phyloP scores from a whole-genome alignment of 2,329 filamentous ascomycete genomes.

The Phaeosphaeriaceae sp. region DNA sequence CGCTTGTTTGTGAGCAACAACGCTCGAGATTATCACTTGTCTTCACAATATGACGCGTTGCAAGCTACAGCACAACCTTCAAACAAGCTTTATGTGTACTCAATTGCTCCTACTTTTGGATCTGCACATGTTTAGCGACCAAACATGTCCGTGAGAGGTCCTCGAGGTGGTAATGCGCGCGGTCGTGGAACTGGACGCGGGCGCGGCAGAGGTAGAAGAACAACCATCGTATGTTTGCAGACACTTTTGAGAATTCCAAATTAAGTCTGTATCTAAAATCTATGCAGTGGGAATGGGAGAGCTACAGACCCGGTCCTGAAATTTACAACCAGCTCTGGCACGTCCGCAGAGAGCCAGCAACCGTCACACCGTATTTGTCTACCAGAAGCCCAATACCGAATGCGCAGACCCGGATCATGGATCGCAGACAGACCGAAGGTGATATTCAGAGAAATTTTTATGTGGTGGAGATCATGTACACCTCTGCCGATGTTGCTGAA shows the following conservation, averaged over 20 bases:
- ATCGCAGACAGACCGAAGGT: conserved; percentile 36
- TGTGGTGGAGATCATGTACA: conserved; percentile 25
- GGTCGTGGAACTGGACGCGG: conserved; percentile 22
- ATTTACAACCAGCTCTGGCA: conserved; percentile 40
- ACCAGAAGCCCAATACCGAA: conserved; percentile 36
- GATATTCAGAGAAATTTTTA: conserved; percentile 33
- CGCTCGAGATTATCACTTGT: not conserved
- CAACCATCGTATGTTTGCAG: conserved; percentile 17
- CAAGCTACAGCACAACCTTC: not conserved
- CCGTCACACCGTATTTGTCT: conserved; percentile 31
- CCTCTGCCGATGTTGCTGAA: not conserved
- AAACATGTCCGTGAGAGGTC: conserved; percentile 33
- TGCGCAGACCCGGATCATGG: conserved; percentile 35
- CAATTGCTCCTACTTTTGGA: not conserved
- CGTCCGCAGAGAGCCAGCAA: conserved; percentile 33
- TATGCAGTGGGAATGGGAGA: conserved; percentile 38
- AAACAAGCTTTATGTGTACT: not conserved
- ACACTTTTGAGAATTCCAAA: not conserved
- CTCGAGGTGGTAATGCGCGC: conserved; percentile 14
- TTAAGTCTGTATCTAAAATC: not conserved
- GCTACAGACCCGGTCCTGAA: conserved; percentile 33
- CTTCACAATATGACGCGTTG: conserved; percentile 16
- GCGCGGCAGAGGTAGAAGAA: conserved; percentile 24
- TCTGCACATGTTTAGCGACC: not conserved
- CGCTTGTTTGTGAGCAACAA: conserved; percentile 1